Percentiles rank a stretch among this genome's conserved stretches.
These are phyloP conservation scores for Blastomyces gilchristii DNA, from an alignment of 2,329 filamentous ascomycete species.

Conservation along the genomic window DNA sequence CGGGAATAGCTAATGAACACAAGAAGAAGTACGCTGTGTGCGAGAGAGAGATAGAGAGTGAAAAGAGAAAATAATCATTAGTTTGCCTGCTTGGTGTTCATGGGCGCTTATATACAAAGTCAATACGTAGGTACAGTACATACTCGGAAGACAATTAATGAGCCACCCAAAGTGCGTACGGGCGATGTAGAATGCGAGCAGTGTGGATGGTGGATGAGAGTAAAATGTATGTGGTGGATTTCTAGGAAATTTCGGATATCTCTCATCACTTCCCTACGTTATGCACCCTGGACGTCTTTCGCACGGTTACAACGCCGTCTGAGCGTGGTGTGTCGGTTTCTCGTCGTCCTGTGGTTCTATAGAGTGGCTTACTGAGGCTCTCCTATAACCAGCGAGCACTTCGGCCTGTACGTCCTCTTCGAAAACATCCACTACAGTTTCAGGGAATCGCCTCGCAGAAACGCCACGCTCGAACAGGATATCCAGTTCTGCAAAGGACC, in stretches of 20 bases:
- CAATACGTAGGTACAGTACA: background rate
- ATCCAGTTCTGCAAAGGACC: slow-evolving; percentile 79
- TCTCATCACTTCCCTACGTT: background rate
- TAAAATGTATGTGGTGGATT: background rate
- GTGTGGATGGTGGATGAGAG: background rate
- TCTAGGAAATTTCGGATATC: background rate
- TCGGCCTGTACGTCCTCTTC: slow-evolving; percentile 13
- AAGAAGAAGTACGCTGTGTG: background rate
- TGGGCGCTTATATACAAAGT: background rate
- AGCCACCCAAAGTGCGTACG: background rate
- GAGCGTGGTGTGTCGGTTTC: background rate
- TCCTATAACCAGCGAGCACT: slow-evolving; percentile 12
- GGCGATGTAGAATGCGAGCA: background rate
- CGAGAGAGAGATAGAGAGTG: background rate
- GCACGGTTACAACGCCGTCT: background rate
- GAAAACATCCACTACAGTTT: slow-evolving; percentile 16
- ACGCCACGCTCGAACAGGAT: slow-evolving; percentile 67
- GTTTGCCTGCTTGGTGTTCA: background rate
- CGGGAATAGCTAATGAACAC: background rate
- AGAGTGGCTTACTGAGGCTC: background rate
- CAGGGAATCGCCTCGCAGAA: slow-evolving; percentile 58
- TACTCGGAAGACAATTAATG: background rate
- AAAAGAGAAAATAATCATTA: background rate
- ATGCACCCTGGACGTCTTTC: background rate
- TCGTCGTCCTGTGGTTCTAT: background rate